These are phyloP conservation scores for Trichoderma asperellum DNA, from an alignment of 2,329 filamentous ascomycete genomes.

Conservation along the genomic window DNA sequence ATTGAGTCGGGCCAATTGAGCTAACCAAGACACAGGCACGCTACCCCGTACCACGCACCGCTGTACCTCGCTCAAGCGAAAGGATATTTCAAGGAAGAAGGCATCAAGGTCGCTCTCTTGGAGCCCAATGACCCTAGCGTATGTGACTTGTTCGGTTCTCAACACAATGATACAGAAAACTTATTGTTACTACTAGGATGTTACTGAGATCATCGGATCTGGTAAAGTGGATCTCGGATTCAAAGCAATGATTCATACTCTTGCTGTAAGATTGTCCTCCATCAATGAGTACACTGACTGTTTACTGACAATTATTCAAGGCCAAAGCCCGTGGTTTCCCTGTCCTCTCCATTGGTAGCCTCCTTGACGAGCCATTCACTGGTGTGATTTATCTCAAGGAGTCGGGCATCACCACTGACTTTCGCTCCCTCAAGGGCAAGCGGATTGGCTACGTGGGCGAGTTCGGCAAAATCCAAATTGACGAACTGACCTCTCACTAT, in stretches of 20 bases:
- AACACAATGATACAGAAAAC: conserved; percentile 31
- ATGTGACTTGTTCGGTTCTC: conserved; percentile 29
- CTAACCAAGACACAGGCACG: conserved; percentile 62
- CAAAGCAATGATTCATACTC: conserved; percentile 84
- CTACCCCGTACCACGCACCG: conserved; percentile 79
- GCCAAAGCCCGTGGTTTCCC: conserved; percentile 77
- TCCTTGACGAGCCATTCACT: conserved; percentile 80
- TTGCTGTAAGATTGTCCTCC: conserved; percentile 57
- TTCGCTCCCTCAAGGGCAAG: conserved; percentile 74
- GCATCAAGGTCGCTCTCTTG: conserved; percentile 75
- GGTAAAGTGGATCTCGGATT: conserved; percentile 78
- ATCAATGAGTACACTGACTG: not conserved
- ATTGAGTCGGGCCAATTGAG: not conserved
- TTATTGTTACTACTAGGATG: conserved; percentile 55
- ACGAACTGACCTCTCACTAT: conserved; percentile 78
- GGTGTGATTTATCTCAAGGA: conserved; percentile 77
- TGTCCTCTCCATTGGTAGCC: conserved; percentile 71
- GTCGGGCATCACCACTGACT: conserved; percentile 75
- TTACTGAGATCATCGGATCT: conserved; percentile 78
- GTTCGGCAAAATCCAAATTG: conserved; percentile 83
- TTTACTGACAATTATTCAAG: conserved; percentile 41
- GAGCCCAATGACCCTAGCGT: conserved; percentile 80
- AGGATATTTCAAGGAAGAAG: conserved; percentile 75
- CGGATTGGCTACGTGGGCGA: conserved; percentile 80
- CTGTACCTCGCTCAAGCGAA: conserved; percentile 77